Base-by-base conservation (phyloP, 2,329 filamentous ascomycete genomes). In the Leptographium galeiforme region DNA sequence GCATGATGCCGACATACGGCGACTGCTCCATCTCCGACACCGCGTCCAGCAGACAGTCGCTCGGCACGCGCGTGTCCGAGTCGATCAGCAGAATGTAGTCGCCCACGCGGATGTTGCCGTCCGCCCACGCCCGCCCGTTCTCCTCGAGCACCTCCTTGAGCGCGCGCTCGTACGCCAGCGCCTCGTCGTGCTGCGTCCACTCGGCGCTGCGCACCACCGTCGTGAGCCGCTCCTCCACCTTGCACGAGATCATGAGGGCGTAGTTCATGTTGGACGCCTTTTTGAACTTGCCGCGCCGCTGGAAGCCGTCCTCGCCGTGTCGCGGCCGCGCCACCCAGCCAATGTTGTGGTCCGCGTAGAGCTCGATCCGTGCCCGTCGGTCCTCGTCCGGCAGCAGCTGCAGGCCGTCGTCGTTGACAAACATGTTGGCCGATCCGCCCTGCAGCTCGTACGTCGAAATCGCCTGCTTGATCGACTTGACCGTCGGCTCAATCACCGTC, bases 51-150 rank as follows among this genome's bases (percentile, higher is more conserved):
- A 91, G 73, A 62, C 87, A 91, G 66, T 90, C 87, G 41, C 75
- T 70, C 1, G 87, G 87, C 2, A 89, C 85, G 67, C 85, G 84
- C 34, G 85, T 89, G 66, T 89, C 85, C 2, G 85, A 89, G 69
- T 89, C 85, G 63, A 89, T 85, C 56, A 90, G 70, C 36, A 87
- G 71, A 56, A 90, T 87, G 66, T 89, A 90, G 68, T 94, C 88
- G 53, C 89, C 89, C 25, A 94, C 73, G 51, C 88, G 86, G 60
- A 95, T 84, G 66, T 93, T 89, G 57, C 88, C 89, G 63, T 89
- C 87, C 18, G 87, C 87, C 85, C 84, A 87, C 33, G 85, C 85
- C 33, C 83, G 79, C 18, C 82, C 81, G 54, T 86, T 75, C 49
- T 82, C 79, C 48, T 82, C 76, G 40, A 90, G 73, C 18, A 84